These are phyloP conservation scores for Leccinum subrobustum DNA, from an alignment of 1,284 basidiomycete species.

Conservation along the genomic window DNA sequence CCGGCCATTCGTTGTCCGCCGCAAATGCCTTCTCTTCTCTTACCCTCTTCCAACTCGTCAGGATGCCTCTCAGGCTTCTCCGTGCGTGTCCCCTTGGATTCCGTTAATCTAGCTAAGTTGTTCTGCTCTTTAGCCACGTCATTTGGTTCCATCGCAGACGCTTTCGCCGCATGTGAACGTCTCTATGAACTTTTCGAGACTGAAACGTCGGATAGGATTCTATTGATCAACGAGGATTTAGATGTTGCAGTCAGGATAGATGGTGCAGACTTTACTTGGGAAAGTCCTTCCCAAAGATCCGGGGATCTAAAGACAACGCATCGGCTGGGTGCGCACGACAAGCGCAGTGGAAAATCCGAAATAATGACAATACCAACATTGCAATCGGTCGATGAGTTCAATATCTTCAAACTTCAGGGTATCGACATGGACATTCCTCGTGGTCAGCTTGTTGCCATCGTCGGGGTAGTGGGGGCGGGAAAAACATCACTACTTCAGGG, in stretches of 20 bases:
- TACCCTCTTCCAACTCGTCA: conserved; percentile 77
- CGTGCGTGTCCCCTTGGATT: conserved; percentile 45
- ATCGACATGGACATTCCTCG: conserved; percentile 66
- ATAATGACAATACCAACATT: neutral
- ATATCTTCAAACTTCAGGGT: conserved; percentile 37
- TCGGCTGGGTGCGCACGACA: neutral
- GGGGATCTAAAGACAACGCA: conserved; percentile 37
- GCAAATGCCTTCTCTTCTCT: conserved; percentile 81
- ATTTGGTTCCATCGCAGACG: conserved; percentile 77
- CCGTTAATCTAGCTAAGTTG: neutral
- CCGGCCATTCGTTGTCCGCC: conserved; percentile 67
- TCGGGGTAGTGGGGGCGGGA: conserved; percentile 65
- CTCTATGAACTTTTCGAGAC: conserved; percentile 75
- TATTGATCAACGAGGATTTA: conserved; percentile 49
- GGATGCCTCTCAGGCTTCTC: conserved; percentile 75
- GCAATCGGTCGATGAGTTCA: neutral
- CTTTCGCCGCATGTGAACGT: conserved; percentile 70
- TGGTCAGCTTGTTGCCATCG: conserved; percentile 77
- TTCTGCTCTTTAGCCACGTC: conserved; percentile 55
- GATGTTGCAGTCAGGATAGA: conserved; percentile 63
- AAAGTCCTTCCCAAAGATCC: conserved; percentile 61
- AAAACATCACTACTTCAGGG: conserved; percentile 78
- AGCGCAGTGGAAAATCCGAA: neutral
- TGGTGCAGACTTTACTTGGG: conserved; percentile 82
- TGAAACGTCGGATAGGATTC: conserved; percentile 63